Base-by-base conservation (phyloP, 1,139 yeast genomes). In the Pichia sp. region DNA sequence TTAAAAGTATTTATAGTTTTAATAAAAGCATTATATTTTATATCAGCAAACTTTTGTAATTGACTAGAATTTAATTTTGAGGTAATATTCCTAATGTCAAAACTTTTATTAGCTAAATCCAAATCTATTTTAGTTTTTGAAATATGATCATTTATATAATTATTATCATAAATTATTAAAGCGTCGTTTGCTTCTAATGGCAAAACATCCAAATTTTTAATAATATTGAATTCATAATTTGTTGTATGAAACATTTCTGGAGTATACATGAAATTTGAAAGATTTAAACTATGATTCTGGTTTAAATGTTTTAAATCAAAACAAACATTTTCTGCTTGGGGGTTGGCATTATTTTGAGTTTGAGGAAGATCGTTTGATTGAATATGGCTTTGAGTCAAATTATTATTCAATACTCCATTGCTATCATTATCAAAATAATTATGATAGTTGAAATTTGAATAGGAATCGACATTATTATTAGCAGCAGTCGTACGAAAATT, bases 1-100 rank as follows among this genome's bases (percentile, higher is more conserved):
- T 18, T 18, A 18, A 18, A 18, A 18, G 18, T 18, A 18, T 18
- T 18, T 18, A 18, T 18, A 18, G 18, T 18, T 18, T 18, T 18
- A 18, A 18, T 18, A 18, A 18, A 18, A 18, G 18, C 18, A 18
- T 39, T 38, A 30, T 32, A 42, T 18, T 39, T 46, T 2, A 39
- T 34, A 8, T 34, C 40, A 7, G 40, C 34, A 38, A 47, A 47
- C 30, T 47, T 47, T 30, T 43, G 46, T 7, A 47, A 30, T 35
- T 43, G 43, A 36, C 44, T 47, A 25, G 49, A 40, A 32, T 43
- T 47, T 33, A 47, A 33, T 34, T 41, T 47, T 9, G 43, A 40
- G 30, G 39, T 31, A n/a, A 46, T 42, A 10, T 32, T 26, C 34
- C 35, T 43, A 7, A 46, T 32, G 27, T 46, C 34, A n/a, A 40